These are phyloP conservation scores for Chrysanthemum makinoi DNA, from an alignment of 129 eudicot genomes.

Conservation along the genomic window DNA sequence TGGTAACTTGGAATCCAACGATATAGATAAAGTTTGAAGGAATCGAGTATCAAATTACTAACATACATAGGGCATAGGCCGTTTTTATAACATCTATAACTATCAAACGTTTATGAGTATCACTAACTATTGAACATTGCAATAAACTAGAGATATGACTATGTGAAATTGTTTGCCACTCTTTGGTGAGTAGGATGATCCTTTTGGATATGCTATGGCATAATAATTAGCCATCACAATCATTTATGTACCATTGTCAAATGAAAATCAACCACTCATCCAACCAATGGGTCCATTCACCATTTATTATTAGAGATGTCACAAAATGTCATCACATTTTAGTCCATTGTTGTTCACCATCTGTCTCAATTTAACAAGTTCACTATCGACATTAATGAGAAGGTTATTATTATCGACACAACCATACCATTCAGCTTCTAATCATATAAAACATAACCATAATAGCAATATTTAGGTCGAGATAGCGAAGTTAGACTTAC, in stretches of 20 bases:
- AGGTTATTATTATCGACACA: too few relatives aligned
- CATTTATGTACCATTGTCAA: constrained; percentile 22
- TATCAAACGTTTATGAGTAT: too few relatives aligned
- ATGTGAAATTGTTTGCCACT: too few relatives aligned
- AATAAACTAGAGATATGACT: too few relatives aligned
- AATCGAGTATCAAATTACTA: too few relatives aligned
- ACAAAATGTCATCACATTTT: constrained; percentile 17
- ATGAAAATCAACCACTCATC: constrained; percentile 33
- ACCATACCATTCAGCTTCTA: not conserved
- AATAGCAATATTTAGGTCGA: not conserved
- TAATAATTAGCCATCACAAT: constrained; percentile 30
- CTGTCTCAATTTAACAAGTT: not conserved
- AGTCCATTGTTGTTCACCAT: constrained; percentile 9
- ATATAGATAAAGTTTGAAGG: too few relatives aligned
- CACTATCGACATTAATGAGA: too few relatives aligned
- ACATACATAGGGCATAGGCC: too few relatives aligned
- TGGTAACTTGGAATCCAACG: too few relatives aligned
- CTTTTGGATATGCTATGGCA: constrained; percentile 26
- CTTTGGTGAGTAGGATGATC: constrained; percentile 29
- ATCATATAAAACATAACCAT: not conserved
- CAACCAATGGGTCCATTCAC: constrained; percentile 21
- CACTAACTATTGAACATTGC: too few relatives aligned
- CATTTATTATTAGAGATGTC: constrained; percentile 13
- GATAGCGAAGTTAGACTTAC: not conserved
- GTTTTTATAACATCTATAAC: too few relatives aligned